Evolutionary conservation across 179 eudicot species (phyloP).

Genomic region (Dionaea muscipula): DNA sequence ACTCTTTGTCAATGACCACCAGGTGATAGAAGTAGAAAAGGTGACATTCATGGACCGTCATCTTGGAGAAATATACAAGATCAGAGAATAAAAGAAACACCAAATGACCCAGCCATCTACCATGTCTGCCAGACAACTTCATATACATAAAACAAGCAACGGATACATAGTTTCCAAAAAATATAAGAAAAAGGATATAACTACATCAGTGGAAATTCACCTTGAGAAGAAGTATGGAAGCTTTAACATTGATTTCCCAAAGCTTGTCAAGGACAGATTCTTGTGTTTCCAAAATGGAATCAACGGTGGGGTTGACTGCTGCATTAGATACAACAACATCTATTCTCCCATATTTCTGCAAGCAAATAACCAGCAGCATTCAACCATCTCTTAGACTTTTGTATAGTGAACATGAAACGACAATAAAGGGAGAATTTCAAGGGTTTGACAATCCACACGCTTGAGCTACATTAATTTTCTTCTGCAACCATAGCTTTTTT

Average conservation of each 20-base stretch:
- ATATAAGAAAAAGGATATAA: background rate
- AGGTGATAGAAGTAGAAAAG: too few relatives aligned
- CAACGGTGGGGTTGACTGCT: constrained; percentile 70
- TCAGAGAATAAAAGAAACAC: too few relatives aligned
- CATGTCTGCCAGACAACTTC: too few relatives aligned
- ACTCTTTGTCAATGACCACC: too few relatives aligned
- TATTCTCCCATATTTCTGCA: constrained; percentile 81
- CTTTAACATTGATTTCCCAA: constrained; percentile 90
- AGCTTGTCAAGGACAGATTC: constrained; percentile 81
- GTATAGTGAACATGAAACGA: background rate
- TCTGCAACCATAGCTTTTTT: too few relatives aligned
- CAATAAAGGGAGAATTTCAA: background rate
- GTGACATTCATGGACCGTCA: too few relatives aligned
- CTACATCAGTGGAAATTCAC: constrained; percentile 21
- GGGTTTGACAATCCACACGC: too few relatives aligned
- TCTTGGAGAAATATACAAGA: too few relatives aligned
- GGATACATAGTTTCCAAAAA: too few relatives aligned
- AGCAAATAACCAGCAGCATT: constrained; percentile 16
- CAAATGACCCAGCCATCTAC: too few relatives aligned
- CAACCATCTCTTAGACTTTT: background rate
- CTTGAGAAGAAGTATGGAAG: constrained; percentile 69
- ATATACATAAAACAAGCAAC: too few relatives aligned
- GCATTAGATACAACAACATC: constrained; percentile 84
- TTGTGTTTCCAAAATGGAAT: constrained; percentile 49
- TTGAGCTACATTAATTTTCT: too few relatives aligned